Percentiles rank a stretch among this genome's conserved stretches.
These are phyloP conservation scores for Phytophthora citricola DNA, from an alignment of 352 stramenopile species.

Conservation along the genomic window DNA sequence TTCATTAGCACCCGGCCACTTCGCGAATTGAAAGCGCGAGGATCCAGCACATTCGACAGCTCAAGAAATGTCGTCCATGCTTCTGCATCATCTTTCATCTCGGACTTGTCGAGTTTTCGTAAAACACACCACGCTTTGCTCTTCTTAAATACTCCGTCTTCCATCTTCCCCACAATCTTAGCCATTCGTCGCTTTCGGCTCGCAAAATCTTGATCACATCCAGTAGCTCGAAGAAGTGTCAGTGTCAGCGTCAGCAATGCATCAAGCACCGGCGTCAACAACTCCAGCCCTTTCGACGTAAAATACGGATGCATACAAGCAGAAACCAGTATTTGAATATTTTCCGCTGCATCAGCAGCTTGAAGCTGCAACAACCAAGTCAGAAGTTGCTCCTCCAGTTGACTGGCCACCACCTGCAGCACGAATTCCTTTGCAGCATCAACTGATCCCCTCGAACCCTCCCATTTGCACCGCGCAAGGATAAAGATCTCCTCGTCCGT, in stretches of 20 bases:
- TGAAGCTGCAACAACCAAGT: conserved; percentile 44
- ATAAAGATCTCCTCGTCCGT: conserved; percentile 32
- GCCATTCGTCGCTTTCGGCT: conserved; percentile 11
- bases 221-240: conserved; percentile 20
- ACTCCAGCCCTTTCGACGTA: background rate
- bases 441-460: background rate
- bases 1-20: conserved; percentile 29
- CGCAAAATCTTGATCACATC: conserved; percentile 17
- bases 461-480: conserved; percentile 22
- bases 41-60: conserved; percentile 26
- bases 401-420: conserved; percentile 28
- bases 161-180: conserved; percentile 8
- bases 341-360: conserved; percentile 30
- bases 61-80: conserved; percentile 32
- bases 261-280: conserved; percentile 18
- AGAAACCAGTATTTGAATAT: conserved; percentile 23
- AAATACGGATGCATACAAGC: conserved; percentile 20
- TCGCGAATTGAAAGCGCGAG: conserved; percentile 30
- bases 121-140: conserved; percentile 12
- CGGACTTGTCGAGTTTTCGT: conserved; percentile 5
- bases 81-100: background rate
- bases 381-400: conserved; percentile 42
- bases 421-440: conserved; percentile 25
- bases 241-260: conserved; percentile 13
- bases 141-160: conserved; percentile 1